phyloP scores from a whole-genome alignment of 2,329 filamentous ascomycete genomes.

The Dichotomopilus funicola region DNA sequence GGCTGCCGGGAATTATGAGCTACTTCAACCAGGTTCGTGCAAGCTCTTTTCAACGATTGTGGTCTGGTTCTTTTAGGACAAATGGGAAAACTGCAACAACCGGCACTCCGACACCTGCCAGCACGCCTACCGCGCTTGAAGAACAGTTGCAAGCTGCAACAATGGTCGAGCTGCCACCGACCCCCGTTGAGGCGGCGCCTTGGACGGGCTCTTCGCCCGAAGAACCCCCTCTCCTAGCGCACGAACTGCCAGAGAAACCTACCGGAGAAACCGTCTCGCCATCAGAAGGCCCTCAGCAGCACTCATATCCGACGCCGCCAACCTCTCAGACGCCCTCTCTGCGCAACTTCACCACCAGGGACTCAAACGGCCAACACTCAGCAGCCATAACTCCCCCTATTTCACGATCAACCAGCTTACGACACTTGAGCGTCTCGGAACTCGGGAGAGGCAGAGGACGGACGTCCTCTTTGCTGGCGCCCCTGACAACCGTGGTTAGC shows the following conservation, averaged over 20 bases:
- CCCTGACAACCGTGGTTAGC: slow-evolving; percentile 59
- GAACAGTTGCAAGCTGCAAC: slow-evolving; percentile 19
- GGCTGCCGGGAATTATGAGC: slow-evolving; percentile 90
- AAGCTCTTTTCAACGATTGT: slow-evolving; percentile 56
- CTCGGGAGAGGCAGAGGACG: slow-evolving; percentile 36
- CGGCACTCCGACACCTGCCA: slow-evolving; percentile 21
- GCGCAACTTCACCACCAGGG: slow-evolving; percentile 38
- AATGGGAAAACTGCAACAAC: slow-evolving; percentile 35
- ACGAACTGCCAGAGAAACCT: slow-evolving; percentile 32
- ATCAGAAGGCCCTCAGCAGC: slow-evolving; percentile 28
- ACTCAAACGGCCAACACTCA: slow-evolving; percentile 35
- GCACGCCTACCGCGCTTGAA: slow-evolving; percentile 15
- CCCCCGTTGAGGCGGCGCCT: slow-evolving; percentile 21
- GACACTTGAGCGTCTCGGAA: slow-evolving; percentile 41
- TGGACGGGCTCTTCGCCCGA: slow-evolving; percentile 21
- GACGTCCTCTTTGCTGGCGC: slow-evolving; percentile 44
- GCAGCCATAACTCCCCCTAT: slow-evolving; percentile 29
- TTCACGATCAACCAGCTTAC: slow-evolving; percentile 32
- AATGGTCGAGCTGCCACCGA: slow-evolving; percentile 21
- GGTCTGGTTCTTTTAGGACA: slow-evolving; percentile 34
- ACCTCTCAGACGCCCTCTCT: slow-evolving; percentile 43
- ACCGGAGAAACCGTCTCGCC: slow-evolving; percentile 26
- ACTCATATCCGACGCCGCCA: slow-evolving; percentile 53
- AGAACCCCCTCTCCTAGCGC: slow-evolving; percentile 32
- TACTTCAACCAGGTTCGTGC: slow-evolving; percentile 99